These are phyloP conservation scores for Diospyros lotus DNA, from an alignment of 148 eudicot genomes.

Conservation along the genomic window DNA sequence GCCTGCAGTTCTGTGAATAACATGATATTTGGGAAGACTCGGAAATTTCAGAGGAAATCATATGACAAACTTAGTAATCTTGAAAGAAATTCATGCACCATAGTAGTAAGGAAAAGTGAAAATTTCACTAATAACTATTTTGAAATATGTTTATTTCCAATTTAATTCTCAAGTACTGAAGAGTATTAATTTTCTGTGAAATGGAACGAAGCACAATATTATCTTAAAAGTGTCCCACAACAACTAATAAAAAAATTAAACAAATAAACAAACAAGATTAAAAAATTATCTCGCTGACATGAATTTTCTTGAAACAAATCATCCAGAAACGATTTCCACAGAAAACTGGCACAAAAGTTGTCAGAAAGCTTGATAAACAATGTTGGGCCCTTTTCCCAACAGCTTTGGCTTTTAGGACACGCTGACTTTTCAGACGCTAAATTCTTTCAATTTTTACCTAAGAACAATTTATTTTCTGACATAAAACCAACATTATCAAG, in stretches of 20 bases:
- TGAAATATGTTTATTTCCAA: background rate
- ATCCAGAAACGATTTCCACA: background rate
- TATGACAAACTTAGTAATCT: background rate
- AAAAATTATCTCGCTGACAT: background rate
- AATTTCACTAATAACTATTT: background rate
- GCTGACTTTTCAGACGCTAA: background rate
- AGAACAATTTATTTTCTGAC: background rate
- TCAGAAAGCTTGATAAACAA: too few relatives aligned
- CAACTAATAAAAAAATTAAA: background rate
- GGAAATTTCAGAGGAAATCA: conserved; percentile 10
- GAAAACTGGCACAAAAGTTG: too few relatives aligned
- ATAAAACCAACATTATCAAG: background rate
- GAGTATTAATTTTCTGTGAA: background rate
- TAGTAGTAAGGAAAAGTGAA: background rate
- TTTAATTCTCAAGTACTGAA: background rate
- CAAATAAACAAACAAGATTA: background rate
- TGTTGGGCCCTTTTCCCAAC: background rate
- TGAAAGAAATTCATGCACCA: background rate
- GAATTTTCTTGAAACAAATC: background rate
- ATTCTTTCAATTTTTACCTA: background rate
- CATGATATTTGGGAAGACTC: background rate
- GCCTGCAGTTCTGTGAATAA: background rate
- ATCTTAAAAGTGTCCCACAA: background rate
- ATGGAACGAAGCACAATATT: background rate
- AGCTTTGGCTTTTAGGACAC: background rate